Evolutionary conservation across 2,329 filamentous ascomycete genomes (phyloP).

Genomic region (Aspergillus ustus): DNA sequence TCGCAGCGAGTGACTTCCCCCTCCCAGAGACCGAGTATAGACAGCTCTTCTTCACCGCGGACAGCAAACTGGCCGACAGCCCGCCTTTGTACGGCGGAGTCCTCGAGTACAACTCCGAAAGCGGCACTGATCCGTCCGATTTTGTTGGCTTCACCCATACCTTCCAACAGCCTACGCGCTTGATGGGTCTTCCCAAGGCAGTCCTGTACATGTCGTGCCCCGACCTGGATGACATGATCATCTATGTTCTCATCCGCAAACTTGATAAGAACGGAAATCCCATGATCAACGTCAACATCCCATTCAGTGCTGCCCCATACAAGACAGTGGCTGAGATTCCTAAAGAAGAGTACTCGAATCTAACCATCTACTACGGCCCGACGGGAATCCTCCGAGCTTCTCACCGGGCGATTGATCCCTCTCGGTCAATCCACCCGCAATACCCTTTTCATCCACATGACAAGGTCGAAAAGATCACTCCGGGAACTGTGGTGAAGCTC

Average conservation of each 20-base stretch:
- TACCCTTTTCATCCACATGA: slow-evolving; percentile 11
- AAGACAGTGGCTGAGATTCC: slow-evolving; percentile 2
- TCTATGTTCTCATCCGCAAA: slow-evolving; percentile 52
- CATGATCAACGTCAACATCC: slow-evolving; percentile 39
- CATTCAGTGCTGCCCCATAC: not conserved
- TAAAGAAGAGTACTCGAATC: slow-evolving; percentile 7
- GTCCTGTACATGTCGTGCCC: slow-evolving; percentile 50
- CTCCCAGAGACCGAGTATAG: slow-evolving; percentile 33
- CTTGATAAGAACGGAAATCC: slow-evolving; percentile 46
- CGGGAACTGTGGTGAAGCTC: slow-evolving; percentile 1
- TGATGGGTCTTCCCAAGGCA: slow-evolving; percentile 52
- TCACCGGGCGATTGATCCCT: not conserved
- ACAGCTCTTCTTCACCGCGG: slow-evolving; percentile 31
- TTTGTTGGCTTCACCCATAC: slow-evolving; percentile 43
- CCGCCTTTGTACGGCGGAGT: not conserved
- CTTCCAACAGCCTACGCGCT: slow-evolving; percentile 41
- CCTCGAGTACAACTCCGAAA: slow-evolving; percentile 18
- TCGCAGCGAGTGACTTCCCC: slow-evolving; percentile 28
- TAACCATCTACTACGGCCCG: slow-evolving; percentile 9
- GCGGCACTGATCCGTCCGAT: slow-evolving; percentile 31
- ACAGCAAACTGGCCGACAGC: not conserved
- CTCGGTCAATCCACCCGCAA: slow-evolving; percentile 6
- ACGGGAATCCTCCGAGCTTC: slow-evolving; percentile 7
- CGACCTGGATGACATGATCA: slow-evolving; percentile 49
- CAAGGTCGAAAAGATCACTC: slow-evolving; percentile 6